A percentile compares a stretch with the other conserved stretches of the same genome.
These are phyloP conservation scores for Schwanniomyces yamadae DNA, from an alignment of 805 yeast species.

Conservation along the genomic window DNA sequence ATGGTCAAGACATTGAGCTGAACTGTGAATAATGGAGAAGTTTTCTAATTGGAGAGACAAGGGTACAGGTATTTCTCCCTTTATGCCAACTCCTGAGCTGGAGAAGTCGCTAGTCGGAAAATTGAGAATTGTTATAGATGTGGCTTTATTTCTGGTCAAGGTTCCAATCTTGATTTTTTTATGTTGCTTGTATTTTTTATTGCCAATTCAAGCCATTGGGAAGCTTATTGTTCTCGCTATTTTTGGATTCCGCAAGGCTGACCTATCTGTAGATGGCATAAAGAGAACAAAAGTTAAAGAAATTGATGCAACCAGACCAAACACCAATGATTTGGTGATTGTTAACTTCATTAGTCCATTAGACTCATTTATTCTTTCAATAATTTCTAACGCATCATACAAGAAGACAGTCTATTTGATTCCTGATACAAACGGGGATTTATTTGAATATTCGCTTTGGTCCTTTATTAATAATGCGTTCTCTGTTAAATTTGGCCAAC, in stretches of 20 bases:
- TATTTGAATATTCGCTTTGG: conserved; percentile 25
- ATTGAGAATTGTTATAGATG: conserved; percentile 4
- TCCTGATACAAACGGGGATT: conserved; percentile 37
- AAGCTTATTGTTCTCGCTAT: conserved; percentile 20
- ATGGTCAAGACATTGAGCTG: not conserved
- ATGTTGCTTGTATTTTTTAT: conserved; percentile 11
- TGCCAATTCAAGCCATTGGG: conserved; percentile 19
- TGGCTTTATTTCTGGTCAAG: conserved; percentile 21
- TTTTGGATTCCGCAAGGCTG: conserved; percentile 36
- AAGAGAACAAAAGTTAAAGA: conserved; percentile 40
- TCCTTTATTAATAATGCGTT: conserved; percentile 27
- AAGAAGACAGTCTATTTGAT: conserved; percentile 31
- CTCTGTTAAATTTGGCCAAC: conserved; percentile 1
- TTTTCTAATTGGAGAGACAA: conserved; percentile 83
- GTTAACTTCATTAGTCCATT: conserved; percentile 60
- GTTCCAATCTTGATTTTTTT: conserved; percentile 25
- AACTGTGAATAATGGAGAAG: conserved; percentile 67
- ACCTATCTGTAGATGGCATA: conserved; percentile 50
- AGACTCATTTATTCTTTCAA: conserved; percentile 44
- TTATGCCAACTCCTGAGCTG: conserved; percentile 52
- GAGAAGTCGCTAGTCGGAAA: conserved; percentile 13
- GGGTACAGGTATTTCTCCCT: conserved; percentile 93
- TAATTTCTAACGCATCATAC: conserved; percentile 25
- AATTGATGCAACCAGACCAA: conserved; percentile 34
- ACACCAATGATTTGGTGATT: conserved; percentile 49